Conservation (phyloP, 768 basidiomycete species). For the Mycena galericulata region DNA sequence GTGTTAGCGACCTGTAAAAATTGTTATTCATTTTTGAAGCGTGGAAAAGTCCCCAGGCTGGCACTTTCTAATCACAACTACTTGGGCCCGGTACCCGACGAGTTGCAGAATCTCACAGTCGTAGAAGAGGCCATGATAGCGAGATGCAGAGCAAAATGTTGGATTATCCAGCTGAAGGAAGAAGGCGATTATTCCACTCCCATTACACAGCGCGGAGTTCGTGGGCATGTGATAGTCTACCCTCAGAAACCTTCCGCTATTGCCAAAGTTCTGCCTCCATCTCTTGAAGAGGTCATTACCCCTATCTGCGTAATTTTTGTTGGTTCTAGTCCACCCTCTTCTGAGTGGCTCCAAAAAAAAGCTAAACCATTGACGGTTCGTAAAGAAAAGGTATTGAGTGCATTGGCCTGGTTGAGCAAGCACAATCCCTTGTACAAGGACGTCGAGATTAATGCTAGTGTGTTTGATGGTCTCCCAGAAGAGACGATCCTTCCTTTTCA, state of each 20-base stretch:
- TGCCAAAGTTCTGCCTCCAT: background rate
- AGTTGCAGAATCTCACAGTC: conserved; percentile 14
- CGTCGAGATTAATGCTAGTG: background rate
- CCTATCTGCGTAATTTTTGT: conserved; percentile 12
- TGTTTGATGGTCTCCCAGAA: background rate
- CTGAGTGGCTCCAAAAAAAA: background rate
- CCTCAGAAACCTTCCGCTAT: background rate
- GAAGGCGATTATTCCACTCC: background rate
- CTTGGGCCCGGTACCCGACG: conserved; percentile 16
- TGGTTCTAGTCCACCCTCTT: background rate
- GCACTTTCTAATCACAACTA: conserved; percentile 14
- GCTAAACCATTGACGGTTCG: conserved; percentile 1
- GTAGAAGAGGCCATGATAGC: conserved; percentile 30
- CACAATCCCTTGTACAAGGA: conserved; percentile 7
- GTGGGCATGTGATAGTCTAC: background rate
- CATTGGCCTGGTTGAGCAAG: conserved; percentile 7
- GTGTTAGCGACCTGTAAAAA: background rate
- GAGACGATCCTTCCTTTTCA: conserved; percentile 8
- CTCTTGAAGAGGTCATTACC: background rate
- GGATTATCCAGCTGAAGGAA: background rate
- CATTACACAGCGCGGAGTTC: background rate
- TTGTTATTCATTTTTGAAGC: background rate
- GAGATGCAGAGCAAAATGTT: conserved; percentile 20
- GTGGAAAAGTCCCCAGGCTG: background rate
- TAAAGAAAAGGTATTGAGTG: background rate